These are phyloP conservation scores for Diaporthe sp. DNA, from an alignment of 2,329 filamentous ascomycete species.

Conservation along the genomic window DNA sequence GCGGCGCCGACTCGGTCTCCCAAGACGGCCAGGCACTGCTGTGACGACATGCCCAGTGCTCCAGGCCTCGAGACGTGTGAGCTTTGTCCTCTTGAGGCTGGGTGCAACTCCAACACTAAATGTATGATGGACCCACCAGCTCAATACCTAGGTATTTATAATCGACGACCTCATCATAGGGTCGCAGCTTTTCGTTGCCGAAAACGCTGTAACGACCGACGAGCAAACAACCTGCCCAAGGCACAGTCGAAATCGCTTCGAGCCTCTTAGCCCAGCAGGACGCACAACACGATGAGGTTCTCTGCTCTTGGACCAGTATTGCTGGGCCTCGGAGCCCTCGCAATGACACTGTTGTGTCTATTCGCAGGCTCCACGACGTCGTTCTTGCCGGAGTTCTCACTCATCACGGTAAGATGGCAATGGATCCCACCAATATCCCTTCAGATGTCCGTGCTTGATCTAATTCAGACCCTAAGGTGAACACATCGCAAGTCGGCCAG, in stretches of 20 bases:
- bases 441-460: neutral
- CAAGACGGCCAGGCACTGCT: slow-evolving; percentile 1
- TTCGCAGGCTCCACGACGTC: slow-evolving; percentile 30
- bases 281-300: slow-evolving; percentile 31
- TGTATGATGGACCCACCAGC: neutral
- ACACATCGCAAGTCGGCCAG: slow-evolving; percentile 33
- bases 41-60: slow-evolving; percentile 24
- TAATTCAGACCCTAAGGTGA: neutral
- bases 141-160: neutral
- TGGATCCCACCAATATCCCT: neutral
- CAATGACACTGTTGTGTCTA: slow-evolving; percentile 28
- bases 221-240: neutral
- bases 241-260: neutral
- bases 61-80: neutral
- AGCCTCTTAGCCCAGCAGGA: neutral
- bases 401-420: slow-evolving; percentile 24
- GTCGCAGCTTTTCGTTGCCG: neutral
- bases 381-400: slow-evolving; percentile 25
- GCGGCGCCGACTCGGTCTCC: slow-evolving; percentile 5
- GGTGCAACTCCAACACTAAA: neutral
- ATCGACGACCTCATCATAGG: neutral
- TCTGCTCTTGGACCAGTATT: slow-evolving; percentile 28
- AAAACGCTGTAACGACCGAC: neutral
- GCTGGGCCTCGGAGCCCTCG: slow-evolving; percentile 18
- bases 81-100: neutral